Conservation (phyloP, 192 early-diverging fungal genomes). For the Backusella tuberculispora region DNA sequence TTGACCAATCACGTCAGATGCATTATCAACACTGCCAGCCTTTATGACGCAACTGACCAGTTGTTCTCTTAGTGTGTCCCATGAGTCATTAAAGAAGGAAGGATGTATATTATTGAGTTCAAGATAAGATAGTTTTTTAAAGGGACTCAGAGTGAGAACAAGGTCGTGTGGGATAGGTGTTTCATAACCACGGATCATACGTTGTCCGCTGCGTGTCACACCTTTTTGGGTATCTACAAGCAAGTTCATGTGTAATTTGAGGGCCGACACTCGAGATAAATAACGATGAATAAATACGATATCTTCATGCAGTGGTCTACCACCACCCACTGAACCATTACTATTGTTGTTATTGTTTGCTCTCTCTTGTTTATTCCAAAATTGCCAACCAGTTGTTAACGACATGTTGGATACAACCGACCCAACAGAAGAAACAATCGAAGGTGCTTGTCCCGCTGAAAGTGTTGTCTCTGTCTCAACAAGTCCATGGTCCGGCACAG, state of each 20-base stretch:
- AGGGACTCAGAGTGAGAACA: conserved; percentile 41
- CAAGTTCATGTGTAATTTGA: conserved; percentile 46
- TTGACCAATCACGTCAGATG: conserved; percentile 44
- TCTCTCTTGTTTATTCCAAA: conserved; percentile 38
- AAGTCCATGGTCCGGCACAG: conserved; percentile 31
- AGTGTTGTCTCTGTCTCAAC: conserved; percentile 42
- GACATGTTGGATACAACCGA: conserved; percentile 43
- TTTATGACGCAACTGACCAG: conserved; percentile 50
- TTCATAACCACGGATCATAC: conserved; percentile 39
- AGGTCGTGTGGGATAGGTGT: conserved; percentile 30
- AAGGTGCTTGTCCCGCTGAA: conserved; percentile 47
- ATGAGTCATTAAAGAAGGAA: conserved; percentile 43
- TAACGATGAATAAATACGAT: conserved; percentile 52
- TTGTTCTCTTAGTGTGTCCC: conserved; percentile 48
- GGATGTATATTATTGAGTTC: conserved; percentile 56
- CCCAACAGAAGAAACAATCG: conserved; percentile 45
- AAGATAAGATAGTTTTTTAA: conserved; percentile 50
- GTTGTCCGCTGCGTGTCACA: conserved; percentile 31
- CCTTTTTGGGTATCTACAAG: conserved; percentile 29
- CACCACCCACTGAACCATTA: not conserved
- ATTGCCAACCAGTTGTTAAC: conserved; percentile 34
- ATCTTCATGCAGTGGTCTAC: conserved; percentile 47
- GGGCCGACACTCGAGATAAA: conserved; percentile 45
- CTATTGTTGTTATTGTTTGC: not conserved
- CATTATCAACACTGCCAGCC: conserved; percentile 50